A percentile compares a stretch with the other conserved stretches of the same genome.
Evolutionary conservation across 345 rosid genomes (phyloP).

Genomic region (Punica granatum): DNA sequence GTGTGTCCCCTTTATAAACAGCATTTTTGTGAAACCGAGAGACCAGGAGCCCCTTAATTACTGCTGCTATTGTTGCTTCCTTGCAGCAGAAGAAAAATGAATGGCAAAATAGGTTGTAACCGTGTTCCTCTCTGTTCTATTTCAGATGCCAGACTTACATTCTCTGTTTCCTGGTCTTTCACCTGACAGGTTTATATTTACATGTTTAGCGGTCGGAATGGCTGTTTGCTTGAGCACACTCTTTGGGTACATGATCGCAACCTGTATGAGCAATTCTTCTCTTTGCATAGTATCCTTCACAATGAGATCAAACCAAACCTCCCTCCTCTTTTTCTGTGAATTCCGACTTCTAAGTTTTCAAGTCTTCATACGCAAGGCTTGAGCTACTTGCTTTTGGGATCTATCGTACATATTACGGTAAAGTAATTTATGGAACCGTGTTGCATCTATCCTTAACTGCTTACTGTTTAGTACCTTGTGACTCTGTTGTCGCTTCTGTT

Average conservation of each 20-base stretch:
- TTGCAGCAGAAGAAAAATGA: too few species aligned
- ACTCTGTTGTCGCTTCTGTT: constrained; percentile 25
- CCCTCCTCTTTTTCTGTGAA: not conserved
- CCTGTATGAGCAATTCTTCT: constrained; percentile 23
- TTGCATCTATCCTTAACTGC: constrained; percentile 19
- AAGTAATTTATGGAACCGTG: constrained; percentile 1
- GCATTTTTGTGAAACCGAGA: too few species aligned
- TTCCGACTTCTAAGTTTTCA: not conserved
- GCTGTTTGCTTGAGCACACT: constrained; percentile 42
- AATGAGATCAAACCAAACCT: not conserved
- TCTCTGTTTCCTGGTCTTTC: not conserved
- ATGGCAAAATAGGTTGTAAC: too few species aligned
- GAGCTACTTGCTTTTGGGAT: not conserved
- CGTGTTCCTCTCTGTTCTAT: too few species aligned
- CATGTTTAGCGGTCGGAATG: constrained; percentile 41
- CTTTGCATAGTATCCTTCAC: constrained; percentile 43
- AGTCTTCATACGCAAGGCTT: not conserved
- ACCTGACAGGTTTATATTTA: constrained; percentile 45
- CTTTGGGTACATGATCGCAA: constrained; percentile 25
- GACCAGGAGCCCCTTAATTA: too few species aligned
- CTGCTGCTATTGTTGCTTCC: too few species aligned
- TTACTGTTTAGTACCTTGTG: constrained; percentile 29
- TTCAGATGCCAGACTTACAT: not conserved
- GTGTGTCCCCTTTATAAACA: too few species aligned
- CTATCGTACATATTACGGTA: not conserved